Percentiles rank a stretch among this genome's conserved stretches.
These are phyloP conservation scores for Neopestalotiopsis rosae DNA, from an alignment of 2,329 filamentous ascomycete species.

Conservation along the genomic window DNA sequence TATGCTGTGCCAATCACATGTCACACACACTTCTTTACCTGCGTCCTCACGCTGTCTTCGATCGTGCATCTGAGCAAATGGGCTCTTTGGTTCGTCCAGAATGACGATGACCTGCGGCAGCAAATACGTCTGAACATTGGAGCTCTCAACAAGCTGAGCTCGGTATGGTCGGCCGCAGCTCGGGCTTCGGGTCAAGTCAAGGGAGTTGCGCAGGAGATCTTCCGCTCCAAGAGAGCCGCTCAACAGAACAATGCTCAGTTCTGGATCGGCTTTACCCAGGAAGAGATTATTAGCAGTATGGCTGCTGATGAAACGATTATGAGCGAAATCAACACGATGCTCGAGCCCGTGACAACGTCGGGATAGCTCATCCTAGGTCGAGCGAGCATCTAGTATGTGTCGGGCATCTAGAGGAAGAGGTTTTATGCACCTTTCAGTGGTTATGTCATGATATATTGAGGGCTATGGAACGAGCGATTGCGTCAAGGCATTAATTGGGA, in stretches of 20 bases:
- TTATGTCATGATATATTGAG: background rate
- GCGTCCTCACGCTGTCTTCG: slow-evolving; percentile 77
- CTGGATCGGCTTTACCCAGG: slow-evolving; percentile 60
- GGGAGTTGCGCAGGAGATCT: slow-evolving; percentile 79
- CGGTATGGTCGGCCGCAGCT: slow-evolving; percentile 75
- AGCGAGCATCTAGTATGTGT: background rate
- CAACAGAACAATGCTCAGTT: slow-evolving; percentile 57
- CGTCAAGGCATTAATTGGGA: background rate
- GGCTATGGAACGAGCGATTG: background rate
- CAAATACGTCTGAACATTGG: slow-evolving; percentile 81
- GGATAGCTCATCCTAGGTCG: background rate
- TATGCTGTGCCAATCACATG: slow-evolving; percentile 73
- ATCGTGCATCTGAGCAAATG: slow-evolving; percentile 85
- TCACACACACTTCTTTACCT: slow-evolving; percentile 86
- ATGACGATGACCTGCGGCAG: slow-evolving; percentile 73
- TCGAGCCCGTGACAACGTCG: slow-evolving; percentile 25
- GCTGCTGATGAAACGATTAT: slow-evolving; percentile 65
- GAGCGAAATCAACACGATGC: slow-evolving; percentile 56
- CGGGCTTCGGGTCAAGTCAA: slow-evolving; percentile 76
- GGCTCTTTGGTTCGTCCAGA: slow-evolving; percentile 66
- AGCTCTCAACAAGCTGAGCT: slow-evolving; percentile 70
- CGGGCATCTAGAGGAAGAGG: background rate
- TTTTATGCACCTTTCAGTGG: too few species aligned
- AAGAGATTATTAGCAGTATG: slow-evolving; percentile 60
- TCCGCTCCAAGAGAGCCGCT: slow-evolving; percentile 58